phyloP scores from a whole-genome alignment of 2,329 filamentous ascomycete genomes.

The Pseudogymnoascus sp. region DNA sequence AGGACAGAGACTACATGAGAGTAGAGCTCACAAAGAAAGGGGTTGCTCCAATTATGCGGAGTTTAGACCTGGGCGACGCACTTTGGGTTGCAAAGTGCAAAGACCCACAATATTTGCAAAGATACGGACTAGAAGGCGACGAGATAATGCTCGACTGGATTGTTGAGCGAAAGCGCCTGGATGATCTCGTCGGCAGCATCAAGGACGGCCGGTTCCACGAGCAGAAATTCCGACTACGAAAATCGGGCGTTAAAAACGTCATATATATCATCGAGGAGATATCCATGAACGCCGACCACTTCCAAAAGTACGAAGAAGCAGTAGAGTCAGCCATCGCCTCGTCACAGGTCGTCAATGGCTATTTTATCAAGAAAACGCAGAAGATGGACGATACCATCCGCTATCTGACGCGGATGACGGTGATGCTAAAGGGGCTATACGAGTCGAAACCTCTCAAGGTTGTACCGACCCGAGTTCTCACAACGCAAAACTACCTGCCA shows the following conservation, averaged over 20 bases:
- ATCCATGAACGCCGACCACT: conserved; percentile 46
- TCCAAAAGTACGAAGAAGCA: conserved; percentile 54
- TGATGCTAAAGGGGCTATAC: conserved; percentile 58
- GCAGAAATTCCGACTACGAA: conserved; percentile 71
- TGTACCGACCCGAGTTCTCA: conserved; percentile 58
- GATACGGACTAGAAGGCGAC: conserved; percentile 52
- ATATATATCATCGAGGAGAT: conserved; percentile 74
- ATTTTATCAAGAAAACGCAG: conserved; percentile 68
- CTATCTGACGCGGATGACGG: conserved; percentile 67
- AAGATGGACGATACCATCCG: conserved; percentile 71
- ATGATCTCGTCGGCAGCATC: conserved; percentile 73
- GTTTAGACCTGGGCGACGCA: conserved; percentile 65
- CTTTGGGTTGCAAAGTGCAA: conserved; percentile 72
- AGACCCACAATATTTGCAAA: conserved; percentile 47
- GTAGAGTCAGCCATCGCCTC: conserved; percentile 67
- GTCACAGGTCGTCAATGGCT: conserved; percentile 71
- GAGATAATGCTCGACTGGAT: conserved; percentile 75
- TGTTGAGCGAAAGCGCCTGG: conserved; percentile 70
- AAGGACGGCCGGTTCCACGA: conserved; percentile 78
- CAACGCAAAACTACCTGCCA: conserved; percentile 57
- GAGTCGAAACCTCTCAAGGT: conserved; percentile 49
- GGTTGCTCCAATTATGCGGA: conserved; percentile 57
- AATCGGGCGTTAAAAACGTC: conserved; percentile 66
- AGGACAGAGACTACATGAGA: conserved; percentile 69
- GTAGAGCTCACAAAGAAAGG: conserved; percentile 61